Base-by-base conservation (phyloP, 805 yeast genomes). In the Candida silvatica region DNA sequence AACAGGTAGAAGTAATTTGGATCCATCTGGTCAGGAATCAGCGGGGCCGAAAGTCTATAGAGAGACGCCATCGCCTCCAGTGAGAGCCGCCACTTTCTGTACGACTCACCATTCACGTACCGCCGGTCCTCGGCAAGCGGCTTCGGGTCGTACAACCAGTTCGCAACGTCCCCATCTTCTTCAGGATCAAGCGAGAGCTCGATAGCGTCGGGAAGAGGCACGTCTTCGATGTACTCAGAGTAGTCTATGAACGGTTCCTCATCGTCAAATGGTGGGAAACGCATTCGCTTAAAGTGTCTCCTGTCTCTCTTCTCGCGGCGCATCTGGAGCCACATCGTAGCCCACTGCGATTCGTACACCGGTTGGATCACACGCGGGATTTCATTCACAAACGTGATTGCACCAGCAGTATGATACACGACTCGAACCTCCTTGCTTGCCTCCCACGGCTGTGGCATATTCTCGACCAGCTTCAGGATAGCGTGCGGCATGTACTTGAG, bases 391-490 rank as follows among this genome's bases (percentile, higher is more conserved):
- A 92, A 87, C 0, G 98, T 86, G 15, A 92, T 80, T 11, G 98
- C 97, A 18, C 98, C 98, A 0, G 92, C 76, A 16, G 71, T 70
- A 51, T 92, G 99, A 54, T 92, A 92, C 28, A 90, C 58, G 5
- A 90, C 97, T 38, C 72, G 76, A 17, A 92, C 97, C 29, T 83
- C 94, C 41, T 83, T 83, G 2, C 71, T 62, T 35, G 75, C 72
- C 54, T 92, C 97, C 99, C 99, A 92, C 1, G 99, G 99, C 53
- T 87, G 95, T 0, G 99, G 99, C 90, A 92, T 90, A 51, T 86
- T 87, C 49, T 92, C 98, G 27, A 92, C 52, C 27, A 92, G 67
- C 56, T 92, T 92, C 45, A 87, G 58, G 3, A 87, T 72, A 0
- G 98, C 96, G 59, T 90, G 97, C 0, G 99, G 99, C 79, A 94